Evolutionary conservation across 2,329 filamentous ascomycete species (phyloP), one percentile per base, ranked within the genome.

Genomic region (Didymella arachidicola): DNA sequence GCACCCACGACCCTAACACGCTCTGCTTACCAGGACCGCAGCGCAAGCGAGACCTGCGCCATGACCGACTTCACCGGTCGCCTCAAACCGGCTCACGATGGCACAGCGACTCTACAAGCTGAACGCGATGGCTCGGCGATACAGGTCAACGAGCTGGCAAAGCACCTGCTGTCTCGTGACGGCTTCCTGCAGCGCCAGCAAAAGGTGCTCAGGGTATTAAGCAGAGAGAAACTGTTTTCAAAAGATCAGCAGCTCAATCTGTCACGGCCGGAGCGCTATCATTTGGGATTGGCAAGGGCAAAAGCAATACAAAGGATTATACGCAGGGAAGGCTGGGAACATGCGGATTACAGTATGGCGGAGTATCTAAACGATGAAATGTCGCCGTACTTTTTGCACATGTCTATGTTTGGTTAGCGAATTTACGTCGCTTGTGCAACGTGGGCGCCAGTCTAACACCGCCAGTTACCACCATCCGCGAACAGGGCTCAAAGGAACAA

Each of bases 281-380:
- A 83, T 50, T 76, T 84, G 3, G 83, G 81, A 4, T 77, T 85
- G 18, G 82, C 82, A 11, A 73, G 82, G 57, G 82, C 81, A 53
- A 85, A 85, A 69, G 77, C 79, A 39, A 75, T 84, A 4, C 77
- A 81, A 39, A 76, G 82, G 45, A 69, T 83, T 22, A 74, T 75
- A 7, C 76, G 80, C 48, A 76, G 80, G 58, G 73, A 83, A 66
- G 68, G 71, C 39, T 84, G 83, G 83, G 77, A 78, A 59, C 66
- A 75, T 29, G 79, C 82, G n/a, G 82, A 84, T 57, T 79, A 81
- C 56, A 75, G 76, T 47, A 84, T 84, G 79, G 79, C 80, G 0
- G 79, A 80, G 62, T 84, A 84, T 64, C 75, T 85, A 10, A 79
- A 79, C 41, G 82, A 85, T 58, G 82, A 85, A 68, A 82, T 84